Percentiles rank a stretch among this genome's conserved stretches.
phyloP scores from a whole-genome alignment of 2,329 filamentous ascomycete genomes.

The Claviceps sorghi region DNA sequence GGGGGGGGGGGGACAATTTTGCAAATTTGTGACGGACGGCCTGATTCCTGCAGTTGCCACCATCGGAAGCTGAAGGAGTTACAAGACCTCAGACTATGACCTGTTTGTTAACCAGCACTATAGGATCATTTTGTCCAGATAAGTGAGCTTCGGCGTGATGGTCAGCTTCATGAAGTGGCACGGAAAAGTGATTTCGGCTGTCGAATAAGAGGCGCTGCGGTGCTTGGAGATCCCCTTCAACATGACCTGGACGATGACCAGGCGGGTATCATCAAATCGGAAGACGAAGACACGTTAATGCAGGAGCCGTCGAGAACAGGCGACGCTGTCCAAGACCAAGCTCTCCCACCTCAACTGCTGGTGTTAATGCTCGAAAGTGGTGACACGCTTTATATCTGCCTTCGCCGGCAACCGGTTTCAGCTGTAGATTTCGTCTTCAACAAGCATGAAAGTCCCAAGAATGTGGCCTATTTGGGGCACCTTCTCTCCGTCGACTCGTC shows the following conservation, averaged over 20 bases:
- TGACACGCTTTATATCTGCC: constrained; percentile 63
- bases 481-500: constrained; percentile 66
- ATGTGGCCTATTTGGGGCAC: constrained; percentile 43
- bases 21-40: neutral
- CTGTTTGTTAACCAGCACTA: constrained; percentile 5
- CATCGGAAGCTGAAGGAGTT: neutral
- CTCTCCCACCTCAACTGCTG: constrained; percentile 63
- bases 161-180: constrained; percentile 60
- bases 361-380: constrained; percentile 61
- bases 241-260: constrained; percentile 18
- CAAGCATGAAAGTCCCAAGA: constrained; percentile 43
- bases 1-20: neutral
- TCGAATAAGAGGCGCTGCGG: constrained; percentile 63
- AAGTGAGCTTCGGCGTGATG: constrained; percentile 54
- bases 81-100: neutral
- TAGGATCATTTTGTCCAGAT: constrained; percentile 70
- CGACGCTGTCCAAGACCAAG: constrained; percentile 2
- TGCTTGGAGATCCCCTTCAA: constrained; percentile 47
- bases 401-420: constrained; percentile 30
- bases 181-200: constrained; percentile 65
- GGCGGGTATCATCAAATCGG: constrained; percentile 20
- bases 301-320: constrained; percentile 12
- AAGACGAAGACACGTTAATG: constrained; percentile 26
- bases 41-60: neutral
- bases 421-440: constrained; percentile 46